Evolutionary conservation across 345 rosid genomes (phyloP).

Genomic region (Corymbia maculata): DNA sequence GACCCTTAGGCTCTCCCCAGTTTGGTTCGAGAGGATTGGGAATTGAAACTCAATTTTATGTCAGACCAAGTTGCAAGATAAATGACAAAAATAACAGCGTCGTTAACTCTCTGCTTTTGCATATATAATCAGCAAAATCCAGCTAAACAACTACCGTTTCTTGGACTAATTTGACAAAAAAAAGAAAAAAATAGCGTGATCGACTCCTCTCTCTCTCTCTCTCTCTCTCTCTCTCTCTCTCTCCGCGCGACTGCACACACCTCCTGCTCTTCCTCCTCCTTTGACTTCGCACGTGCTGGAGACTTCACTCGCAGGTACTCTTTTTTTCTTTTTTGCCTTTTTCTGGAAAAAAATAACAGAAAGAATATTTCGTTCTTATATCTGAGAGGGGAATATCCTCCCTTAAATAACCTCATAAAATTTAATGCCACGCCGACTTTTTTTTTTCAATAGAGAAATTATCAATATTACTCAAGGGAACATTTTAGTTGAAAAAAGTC

Average conservation of each 20-base stretch:
- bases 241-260: no score
- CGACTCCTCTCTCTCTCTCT: no score
- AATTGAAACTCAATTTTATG: background rate
- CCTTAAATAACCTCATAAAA: background rate
- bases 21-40: background rate
- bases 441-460: background rate
- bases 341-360: background rate
- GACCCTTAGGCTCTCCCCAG: background rate
- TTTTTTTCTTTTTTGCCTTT: accelerated
- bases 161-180: no score
- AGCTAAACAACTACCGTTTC: no score
- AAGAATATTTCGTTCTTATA: background rate
- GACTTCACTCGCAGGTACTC: background rate
- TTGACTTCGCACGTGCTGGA: background rate
- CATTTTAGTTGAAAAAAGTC: accelerated
- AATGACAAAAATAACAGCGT: no score
- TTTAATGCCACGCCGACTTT: accelerated
- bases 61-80: background rate
- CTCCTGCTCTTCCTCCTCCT: background rate
- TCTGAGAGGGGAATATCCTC: background rate
- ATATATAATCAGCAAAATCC: no score
- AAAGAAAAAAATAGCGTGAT: no score
- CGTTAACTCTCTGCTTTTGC: no score
- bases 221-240: no score
- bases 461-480: accelerated